Conservation (phyloP, 805 yeast genomes). For the Crinitomyces ghanaensis region DNA sequence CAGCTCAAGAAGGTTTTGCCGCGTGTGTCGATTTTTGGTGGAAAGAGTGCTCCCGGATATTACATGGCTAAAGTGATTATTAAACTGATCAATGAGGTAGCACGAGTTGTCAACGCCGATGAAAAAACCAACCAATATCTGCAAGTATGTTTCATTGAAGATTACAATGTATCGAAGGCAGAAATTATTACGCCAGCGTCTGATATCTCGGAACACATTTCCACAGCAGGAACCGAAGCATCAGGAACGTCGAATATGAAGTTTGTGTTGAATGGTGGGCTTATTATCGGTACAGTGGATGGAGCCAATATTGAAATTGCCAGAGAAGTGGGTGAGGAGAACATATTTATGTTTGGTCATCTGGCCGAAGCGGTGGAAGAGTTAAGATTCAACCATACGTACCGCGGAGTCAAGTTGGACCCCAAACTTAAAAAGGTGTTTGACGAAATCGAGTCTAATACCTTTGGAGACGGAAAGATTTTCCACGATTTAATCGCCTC, state of each 20-base stretch:
- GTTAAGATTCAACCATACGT: slow-evolving; percentile 62
- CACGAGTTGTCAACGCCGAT: slow-evolving; percentile 71
- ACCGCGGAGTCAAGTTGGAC: slow-evolving; percentile 49
- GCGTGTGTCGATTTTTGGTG: slow-evolving; percentile 77
- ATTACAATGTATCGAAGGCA: slow-evolving; percentile 89
- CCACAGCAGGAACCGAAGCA: slow-evolving; percentile 96
- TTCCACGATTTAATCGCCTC: slow-evolving; percentile 59
- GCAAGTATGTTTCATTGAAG: slow-evolving; percentile 82
- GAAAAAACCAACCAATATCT: slow-evolving; percentile 60
- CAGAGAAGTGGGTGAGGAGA: slow-evolving; percentile 86
- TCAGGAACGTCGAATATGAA: slow-evolving; percentile 96
- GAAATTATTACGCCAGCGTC: slow-evolving; percentile 85
- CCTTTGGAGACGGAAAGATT: slow-evolving; percentile 54
- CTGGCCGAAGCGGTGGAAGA: slow-evolving; percentile 84
- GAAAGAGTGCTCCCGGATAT: slow-evolving; percentile 97
- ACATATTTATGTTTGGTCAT: slow-evolving; percentile 84
- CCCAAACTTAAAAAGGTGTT: slow-evolving; percentile 52
- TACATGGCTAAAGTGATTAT: slow-evolving; percentile 89
- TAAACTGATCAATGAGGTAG: slow-evolving; percentile 72
- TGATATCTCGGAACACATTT: slow-evolving; percentile 84
- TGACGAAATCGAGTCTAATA: slow-evolving; percentile 51
- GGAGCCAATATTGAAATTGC: slow-evolving; percentile 96
- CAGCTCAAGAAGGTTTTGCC: slow-evolving; percentile 57
- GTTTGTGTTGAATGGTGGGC: slow-evolving; percentile 87
- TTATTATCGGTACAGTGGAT: slow-evolving; percentile 89